These are phyloP conservation scores for Canavalia gladiata DNA, from an alignment of 306 rosid species.

Conservation along the genomic window DNA sequence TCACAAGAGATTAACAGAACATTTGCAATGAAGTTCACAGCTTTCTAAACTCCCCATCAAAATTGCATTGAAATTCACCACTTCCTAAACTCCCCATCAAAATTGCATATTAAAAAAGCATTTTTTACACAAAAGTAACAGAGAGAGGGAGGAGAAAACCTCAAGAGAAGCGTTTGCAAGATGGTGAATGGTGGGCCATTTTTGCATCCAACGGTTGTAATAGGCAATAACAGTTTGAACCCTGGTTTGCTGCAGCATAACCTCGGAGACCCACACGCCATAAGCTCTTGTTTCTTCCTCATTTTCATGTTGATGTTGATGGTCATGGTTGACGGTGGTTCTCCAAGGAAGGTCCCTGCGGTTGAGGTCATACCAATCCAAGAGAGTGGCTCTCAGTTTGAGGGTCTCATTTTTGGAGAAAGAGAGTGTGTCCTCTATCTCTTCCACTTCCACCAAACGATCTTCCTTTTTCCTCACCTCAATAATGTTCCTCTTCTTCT, in stretches of 20 bases:
- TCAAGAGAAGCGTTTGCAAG: slow-evolving; percentile 86
- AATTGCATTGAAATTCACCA: background rate
- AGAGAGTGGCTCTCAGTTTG: slow-evolving; percentile 58
- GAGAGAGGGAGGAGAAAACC: slow-evolving; percentile 46
- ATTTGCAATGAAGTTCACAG: background rate
- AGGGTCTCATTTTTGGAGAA: slow-evolving; percentile 63
- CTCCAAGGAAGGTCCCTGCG: slow-evolving; percentile 92
- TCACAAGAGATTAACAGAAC: background rate
- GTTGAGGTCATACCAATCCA: slow-evolving; percentile 81
- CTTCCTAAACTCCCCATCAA: background rate
- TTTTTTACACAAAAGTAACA: background rate
- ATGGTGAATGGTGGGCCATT: slow-evolving; percentile 84
- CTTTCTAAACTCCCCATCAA: background rate
- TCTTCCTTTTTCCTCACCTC: slow-evolving; percentile 20
- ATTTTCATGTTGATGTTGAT: slow-evolving; percentile 42
- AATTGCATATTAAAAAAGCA: background rate
- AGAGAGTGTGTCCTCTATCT: slow-evolving; percentile 67
- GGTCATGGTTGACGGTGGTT: slow-evolving; percentile 37
- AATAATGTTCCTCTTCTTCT: background rate
- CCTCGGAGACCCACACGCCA: slow-evolving; percentile 91
- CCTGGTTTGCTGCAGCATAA: slow-evolving; percentile 93
- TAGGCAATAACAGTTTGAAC: slow-evolving; percentile 84
- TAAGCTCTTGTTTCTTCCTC: slow-evolving; percentile 69
- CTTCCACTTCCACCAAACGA: slow-evolving; percentile 49
- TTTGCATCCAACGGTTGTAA: slow-evolving; percentile 82